A percentile compares a stretch with the other conserved stretches of the same genome.
phyloP scores from a whole-genome alignment of 1,284 basidiomycete species.

The Ceratobasidium sp. region DNA sequence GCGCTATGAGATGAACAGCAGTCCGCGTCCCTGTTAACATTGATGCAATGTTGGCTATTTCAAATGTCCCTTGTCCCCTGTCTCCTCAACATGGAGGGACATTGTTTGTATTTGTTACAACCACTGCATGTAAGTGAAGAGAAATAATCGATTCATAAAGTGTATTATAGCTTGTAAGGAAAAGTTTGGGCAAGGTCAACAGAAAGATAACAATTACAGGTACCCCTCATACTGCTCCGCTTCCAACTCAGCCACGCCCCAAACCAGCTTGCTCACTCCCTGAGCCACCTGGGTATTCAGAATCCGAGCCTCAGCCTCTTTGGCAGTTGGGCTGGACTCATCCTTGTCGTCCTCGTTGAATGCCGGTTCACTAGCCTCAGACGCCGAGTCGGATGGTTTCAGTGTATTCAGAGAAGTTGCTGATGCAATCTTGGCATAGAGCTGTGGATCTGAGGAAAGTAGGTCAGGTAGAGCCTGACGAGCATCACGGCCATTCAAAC shows the following conservation, averaged over 20 bases:
- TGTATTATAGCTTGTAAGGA: too few species aligned
- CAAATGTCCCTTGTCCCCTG: background rate
- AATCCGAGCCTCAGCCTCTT: background rate
- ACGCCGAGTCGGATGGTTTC: too few species aligned
- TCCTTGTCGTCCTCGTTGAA: background rate
- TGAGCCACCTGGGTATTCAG: background rate
- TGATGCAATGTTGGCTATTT: background rate
- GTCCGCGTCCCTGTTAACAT: background rate
- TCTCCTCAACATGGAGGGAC: background rate
- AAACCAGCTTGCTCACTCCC: background rate
- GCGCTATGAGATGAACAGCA: background rate
- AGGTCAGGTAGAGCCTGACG: too few species aligned
- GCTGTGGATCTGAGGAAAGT: too few species aligned
- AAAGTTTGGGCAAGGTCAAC: too few species aligned
- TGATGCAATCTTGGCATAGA: too few species aligned
- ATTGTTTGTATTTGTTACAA: background rate
- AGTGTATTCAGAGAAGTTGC: too few species aligned
- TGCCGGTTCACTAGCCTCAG: too few species aligned
- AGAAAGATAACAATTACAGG: too few species aligned
- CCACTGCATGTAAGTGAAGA: too few species aligned
- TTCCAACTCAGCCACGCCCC: background rate
- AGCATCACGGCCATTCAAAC: slow-evolving; percentile 9
- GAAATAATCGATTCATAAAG: too few species aligned
- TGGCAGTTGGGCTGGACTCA: background rate
- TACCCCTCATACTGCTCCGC: too few species aligned